Percentiles rank a stretch among this genome's conserved stretches.
Conservation (phyloP, 345 rosid species). For the Microcos paniculata region DNA sequence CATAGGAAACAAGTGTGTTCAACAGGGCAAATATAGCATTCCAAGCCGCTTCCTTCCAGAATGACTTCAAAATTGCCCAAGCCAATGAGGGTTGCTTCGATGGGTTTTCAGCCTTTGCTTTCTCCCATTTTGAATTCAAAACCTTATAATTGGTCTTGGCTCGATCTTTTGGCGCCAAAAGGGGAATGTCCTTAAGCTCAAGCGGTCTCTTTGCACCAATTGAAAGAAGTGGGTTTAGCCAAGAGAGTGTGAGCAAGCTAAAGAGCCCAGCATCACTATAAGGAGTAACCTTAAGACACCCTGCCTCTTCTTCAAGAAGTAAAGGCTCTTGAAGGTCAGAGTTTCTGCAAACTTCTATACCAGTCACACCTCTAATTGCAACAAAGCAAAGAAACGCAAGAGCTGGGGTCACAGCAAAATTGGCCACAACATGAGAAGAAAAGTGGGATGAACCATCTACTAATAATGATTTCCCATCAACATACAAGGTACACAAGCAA, state of each 20-base stretch:
- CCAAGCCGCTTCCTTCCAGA: slow-evolving; percentile 95
- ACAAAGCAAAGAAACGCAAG: slow-evolving; percentile 80
- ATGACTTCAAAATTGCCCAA: slow-evolving; percentile 81
- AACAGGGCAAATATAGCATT: slow-evolving; percentile 92
- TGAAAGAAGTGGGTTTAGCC: slow-evolving; percentile 94
- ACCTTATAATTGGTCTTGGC: slow-evolving; percentile 84
- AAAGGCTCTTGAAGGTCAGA: slow-evolving; percentile 87
- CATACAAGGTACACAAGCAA: slow-evolving; percentile 66
- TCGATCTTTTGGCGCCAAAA: slow-evolving; percentile 83
- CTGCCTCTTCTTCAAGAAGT: slow-evolving; percentile 85
- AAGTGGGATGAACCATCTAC: slow-evolving; percentile 51
- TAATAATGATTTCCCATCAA: slow-evolving; percentile 64
- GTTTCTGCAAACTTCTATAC: slow-evolving; percentile 57
- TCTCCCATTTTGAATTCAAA: slow-evolving; percentile 91
- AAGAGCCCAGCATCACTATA: slow-evolving; percentile 72
- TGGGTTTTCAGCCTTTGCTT: slow-evolving; percentile 64
- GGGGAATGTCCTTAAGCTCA: slow-evolving; percentile 97
- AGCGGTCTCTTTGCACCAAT: slow-evolving; percentile 92
- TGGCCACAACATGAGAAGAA: slow-evolving; percentile 67
- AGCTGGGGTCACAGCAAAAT: slow-evolving; percentile 81
- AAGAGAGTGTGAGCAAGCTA: slow-evolving; percentile 84
- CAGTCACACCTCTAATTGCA: slow-evolving; percentile 70
- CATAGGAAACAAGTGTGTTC: slow-evolving; percentile 90
- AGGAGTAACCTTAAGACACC: slow-evolving; percentile 82
- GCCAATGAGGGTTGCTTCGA: slow-evolving; percentile 86